phyloP scores from a whole-genome alignment of 768 basidiomycete genomes.

The Trametes meyenii region DNA sequence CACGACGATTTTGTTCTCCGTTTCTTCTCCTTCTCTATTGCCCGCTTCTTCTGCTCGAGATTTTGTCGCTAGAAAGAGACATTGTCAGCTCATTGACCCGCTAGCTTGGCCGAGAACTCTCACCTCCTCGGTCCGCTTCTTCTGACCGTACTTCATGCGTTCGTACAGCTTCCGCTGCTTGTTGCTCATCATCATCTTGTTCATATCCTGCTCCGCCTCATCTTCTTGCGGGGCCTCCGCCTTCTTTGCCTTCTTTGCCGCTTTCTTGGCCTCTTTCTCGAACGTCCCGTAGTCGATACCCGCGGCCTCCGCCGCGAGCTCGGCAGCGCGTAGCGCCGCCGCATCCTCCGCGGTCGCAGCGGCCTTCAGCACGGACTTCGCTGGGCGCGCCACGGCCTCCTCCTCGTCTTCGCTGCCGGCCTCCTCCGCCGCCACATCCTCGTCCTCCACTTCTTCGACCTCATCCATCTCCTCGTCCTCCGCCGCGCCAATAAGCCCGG shows the following conservation, averaged over 20 bases:
- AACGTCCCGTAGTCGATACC: constrained; percentile 82
- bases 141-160: constrained; percentile 87
- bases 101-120: constrained; percentile 31
- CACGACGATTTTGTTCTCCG: constrained; percentile 25
- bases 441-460: constrained; percentile 37
- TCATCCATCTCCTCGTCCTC: constrained; percentile 39
- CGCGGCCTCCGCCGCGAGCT: constrained; percentile 88
- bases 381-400: constrained; percentile 31
- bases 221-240: constrained; percentile 34
- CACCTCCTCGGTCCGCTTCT: constrained; percentile 80
- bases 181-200: constrained; percentile 98
- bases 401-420: constrained; percentile 35
- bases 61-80: constrained; percentile 28
- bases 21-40: constrained; percentile 34
- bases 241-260: constrained; percentile 46
- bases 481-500: constrained; percentile 39
- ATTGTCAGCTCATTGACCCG: neutral
- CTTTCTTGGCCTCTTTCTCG: constrained; percentile 72
- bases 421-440: constrained; percentile 30
- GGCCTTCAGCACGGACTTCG: constrained; percentile 34
- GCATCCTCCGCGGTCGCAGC: constrained; percentile 53
- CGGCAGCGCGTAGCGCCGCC: constrained; percentile 78
- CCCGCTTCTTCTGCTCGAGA: constrained; percentile 32
- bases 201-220: constrained; percentile 76
- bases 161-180: constrained; percentile 93